Evolutionary conservation across 768 basidiomycete genomes (phyloP), one percentile per base, ranked within the genome.

Genomic region (Suillus discolor): DNA sequence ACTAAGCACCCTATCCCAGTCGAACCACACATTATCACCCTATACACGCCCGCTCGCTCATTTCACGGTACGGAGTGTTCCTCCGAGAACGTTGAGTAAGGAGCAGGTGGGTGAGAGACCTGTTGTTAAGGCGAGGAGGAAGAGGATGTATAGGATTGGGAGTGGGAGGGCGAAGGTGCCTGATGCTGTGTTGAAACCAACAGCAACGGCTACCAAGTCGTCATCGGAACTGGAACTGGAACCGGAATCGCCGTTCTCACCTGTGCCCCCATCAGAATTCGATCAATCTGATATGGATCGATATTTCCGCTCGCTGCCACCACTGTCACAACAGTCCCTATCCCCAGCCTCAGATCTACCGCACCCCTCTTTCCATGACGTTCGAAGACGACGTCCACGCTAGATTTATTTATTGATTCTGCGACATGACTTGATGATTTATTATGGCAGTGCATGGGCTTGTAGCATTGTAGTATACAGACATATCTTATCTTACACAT

Each of bases 21-120:
- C 94, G 1, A 94, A 97, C 72, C 97, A 97, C 72, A 99, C 97
- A 0, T 81, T 99, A 4, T 94, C 92, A 1, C 97, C 96, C 0
- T 98, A 97, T 76, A 97, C 96, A 7, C 88, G 94, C 62, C 89
- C 91, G 16, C 83, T 95, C 36, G 90, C 92, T 66, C 95, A 97
- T 76, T 96, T 97, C 75, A 94, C 96, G 1, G 94, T 97, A 15
- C 86, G 96, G 39, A 94, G 93, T 65, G 92, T 90, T 28, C 95
- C 94, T 0, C 92, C 89, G 23, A 81, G 87, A 41, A 72, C 74
- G 9, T 74, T 77, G 65, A 71, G 76, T 54, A 74, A 77, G 20
- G 74, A 71, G 31, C 74, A 77, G 13, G 70, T 70, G 0, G 76
- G 74, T 20, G 85, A 87, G 63, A 80, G 81, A 34, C 87, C 81